Conservation (phyloP, 257 asterid species). For the Jasminum sambac region DNA sequence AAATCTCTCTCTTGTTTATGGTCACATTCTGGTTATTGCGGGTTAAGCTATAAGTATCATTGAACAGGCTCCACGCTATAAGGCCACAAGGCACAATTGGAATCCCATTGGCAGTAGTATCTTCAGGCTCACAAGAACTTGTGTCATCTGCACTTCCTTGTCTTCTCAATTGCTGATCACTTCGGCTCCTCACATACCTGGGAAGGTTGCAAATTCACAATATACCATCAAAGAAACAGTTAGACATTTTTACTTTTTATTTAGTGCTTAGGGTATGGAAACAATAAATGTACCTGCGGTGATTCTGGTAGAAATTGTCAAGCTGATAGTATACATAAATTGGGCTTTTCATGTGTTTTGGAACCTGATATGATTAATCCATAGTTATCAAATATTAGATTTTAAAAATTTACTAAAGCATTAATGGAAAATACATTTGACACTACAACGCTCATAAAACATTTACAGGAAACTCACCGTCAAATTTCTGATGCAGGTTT, state of each 20-base stretch:
- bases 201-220: not conserved
- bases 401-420: not conserved
- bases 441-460: not conserved
- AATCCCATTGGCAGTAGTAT: conserved; percentile 25
- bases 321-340: conserved; percentile 63
- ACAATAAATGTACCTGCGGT: conserved; percentile 44
- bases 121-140: conserved; percentile 75
- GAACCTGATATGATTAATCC: conserved; percentile 34
- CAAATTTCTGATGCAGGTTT: conserved; percentile 44
- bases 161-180: conserved; percentile 65
- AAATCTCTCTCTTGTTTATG: conserved; percentile 64
- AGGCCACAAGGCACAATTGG: conserved; percentile 98
- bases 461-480: conserved; percentile 24
- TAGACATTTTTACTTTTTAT: not conserved
- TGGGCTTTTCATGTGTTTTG: conserved; percentile 50
- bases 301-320: conserved; percentile 65
- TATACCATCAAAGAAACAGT: not conserved
- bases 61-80: conserved; percentile 65
- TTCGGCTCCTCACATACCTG: conserved; percentile 81
- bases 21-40: conserved; percentile 47
- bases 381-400: not conserved
- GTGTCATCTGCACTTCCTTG: conserved; percentile 16
- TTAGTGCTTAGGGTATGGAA: not conserved
- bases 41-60: conserved; percentile 70
- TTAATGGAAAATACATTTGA: not conserved